Conservation (phyloP, 768 basidiomycete genomes). For the Psilocybe tampanensis region DNA sequence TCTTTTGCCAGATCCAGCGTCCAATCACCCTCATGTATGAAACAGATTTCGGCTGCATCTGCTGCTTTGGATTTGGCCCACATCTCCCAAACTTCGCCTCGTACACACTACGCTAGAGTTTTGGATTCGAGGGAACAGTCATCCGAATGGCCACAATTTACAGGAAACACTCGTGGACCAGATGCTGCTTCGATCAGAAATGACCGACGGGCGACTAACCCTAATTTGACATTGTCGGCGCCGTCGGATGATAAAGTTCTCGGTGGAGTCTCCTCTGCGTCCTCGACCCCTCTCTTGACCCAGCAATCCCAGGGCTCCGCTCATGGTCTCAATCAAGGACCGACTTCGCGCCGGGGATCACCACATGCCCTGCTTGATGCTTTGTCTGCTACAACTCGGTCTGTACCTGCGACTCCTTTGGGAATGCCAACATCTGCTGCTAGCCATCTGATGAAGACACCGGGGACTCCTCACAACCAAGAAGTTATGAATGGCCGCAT, state of each 20-base stretch:
- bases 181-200: conserved; percentile 56
- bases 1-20: conserved; percentile 1
- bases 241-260: conserved; percentile 52
- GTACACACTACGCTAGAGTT: conserved; percentile 56
- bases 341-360: conserved; percentile 73
- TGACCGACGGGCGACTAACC: conserved; percentile 79
- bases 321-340: conserved; percentile 40
- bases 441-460: conserved; percentile 61
- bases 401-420: conserved; percentile 83
- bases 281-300: conserved; percentile 63
- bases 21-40: neutral
- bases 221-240: conserved; percentile 64
- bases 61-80: conserved; percentile 94
- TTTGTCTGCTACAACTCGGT: conserved; percentile 65
- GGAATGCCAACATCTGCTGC: conserved; percentile 51
- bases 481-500: conserved; percentile 68
- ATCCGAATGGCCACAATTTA: conserved; percentile 95
- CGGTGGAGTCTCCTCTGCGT: conserved; percentile 52
- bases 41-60: conserved; percentile 80
- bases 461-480: conserved; percentile 67
- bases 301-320: conserved; percentile 57
- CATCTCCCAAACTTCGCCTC: conserved; percentile 78
- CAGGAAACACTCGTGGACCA: conserved; percentile 59
- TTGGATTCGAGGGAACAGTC: conserved; percentile 68
- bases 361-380: conserved; percentile 68